Evolutionary conservation across 768 basidiomycete genomes (phyloP), one percentile per base, ranked within the genome.

Genomic region (Podaxis sp.): DNA sequence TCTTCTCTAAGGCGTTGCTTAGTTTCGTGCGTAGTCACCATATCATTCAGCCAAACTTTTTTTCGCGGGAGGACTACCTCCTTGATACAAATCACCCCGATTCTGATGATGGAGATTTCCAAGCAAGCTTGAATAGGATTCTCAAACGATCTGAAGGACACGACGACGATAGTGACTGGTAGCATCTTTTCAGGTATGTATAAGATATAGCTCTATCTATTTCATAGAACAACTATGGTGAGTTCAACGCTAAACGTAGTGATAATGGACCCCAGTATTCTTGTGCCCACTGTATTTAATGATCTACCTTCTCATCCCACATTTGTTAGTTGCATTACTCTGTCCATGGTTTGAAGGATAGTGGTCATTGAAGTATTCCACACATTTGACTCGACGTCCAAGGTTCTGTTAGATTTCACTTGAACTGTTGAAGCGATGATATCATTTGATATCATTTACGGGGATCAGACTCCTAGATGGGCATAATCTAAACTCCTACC

Each of bases 51-150:
- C 51, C n/a, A 25, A 47, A 25, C 21, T 38, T 55, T 11, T 54
- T 61, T 27, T 5, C 44, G 16, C 59, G 40, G 35, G 52, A 51
- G 6, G 57, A 58, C 2, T 32, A 32, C 21, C 35, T 46, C 35
- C 28, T 61, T 9, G 59, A 61, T 18, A 14, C 16, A 16, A 37
- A 48, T 38, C 44, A 50, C 7, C 52, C 53, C 3, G 59, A 61
- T 21, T 61, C 59, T 14, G 59, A 61, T 27, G 59, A 61, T n/a
- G 52, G 14, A n/a, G 59, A 61, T 16, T 61, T 61, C 32, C 59
- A 61, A 61, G 59, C 42, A 37, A 61, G 59, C 28, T 50, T 61
- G 32, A 40, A 54, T 47, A 54, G 59, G 32, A 54, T 61, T 14
- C 52, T 61, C 18, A 32, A 35, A 16, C 42, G 52, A n/a, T 61